Evolutionary conservation across 805 yeast species (phyloP), one percentile per base, ranked within the genome.

Genomic region (Torulaspora maleeae): DNA sequence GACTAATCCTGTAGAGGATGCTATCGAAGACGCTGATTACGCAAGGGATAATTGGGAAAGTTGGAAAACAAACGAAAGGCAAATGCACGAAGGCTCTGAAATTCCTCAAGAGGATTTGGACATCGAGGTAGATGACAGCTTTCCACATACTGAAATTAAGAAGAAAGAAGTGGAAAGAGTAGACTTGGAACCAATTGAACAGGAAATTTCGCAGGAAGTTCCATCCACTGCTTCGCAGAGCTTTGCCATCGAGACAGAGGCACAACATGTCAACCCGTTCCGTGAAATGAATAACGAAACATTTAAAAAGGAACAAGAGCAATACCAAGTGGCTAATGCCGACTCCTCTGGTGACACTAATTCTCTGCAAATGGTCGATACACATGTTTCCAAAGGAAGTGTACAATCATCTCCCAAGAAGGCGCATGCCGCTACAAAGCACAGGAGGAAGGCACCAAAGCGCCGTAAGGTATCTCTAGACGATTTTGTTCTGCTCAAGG

Each of bases 401-500:
- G n/a, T 42, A 5, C 49, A 50, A 13, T 38, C 43, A 10, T 58
- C 65, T 3, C 63, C 64, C 8, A 59, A 56, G 32, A 60, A 55
- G 37, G 41, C 58, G 11, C 54, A 55, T 28, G 28, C 52, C 1
- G 35, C 49, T 20, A 30, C 41, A 4, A 64, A 49, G 49, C 63
- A 60, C 30, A 59, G 54, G 42, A 64, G 51, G 50, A 56, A 49
- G 43, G 41, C 52, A 5, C 44, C 57, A 9, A 61, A 72, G 55
- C 80, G 87, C 55, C 79, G 84, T 58, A 83, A 82, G 65, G 80
- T 90, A 45, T 97, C 99, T 0, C 75, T 93, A 46, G 98, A 93
- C 64, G 98, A 93, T 67, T 93, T 93, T 75, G 84, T 87, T 55
- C 85, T 93, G 60, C 69, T 93, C 55, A 95, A 97, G 8, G 99